Evolutionary conservation across 257 asterid genomes (phyloP), one percentile per base, ranked within the genome.

Genomic region (Datura wrightii): DNA sequence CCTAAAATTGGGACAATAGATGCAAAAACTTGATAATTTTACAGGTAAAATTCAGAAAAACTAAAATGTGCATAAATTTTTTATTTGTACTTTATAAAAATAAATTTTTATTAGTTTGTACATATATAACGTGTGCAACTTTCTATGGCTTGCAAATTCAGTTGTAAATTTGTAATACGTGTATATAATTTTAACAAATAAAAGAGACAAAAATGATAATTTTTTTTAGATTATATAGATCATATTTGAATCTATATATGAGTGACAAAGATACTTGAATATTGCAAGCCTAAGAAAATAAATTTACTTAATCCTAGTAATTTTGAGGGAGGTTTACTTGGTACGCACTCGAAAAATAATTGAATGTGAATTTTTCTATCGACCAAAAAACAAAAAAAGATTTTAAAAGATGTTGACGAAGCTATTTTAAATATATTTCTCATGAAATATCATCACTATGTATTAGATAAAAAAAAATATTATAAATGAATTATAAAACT

Each of bases 131-230:
- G 19, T 66, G 5, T 66, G 74, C 10, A 69, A 39, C 52, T 39
- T 69, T 69, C 16, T 11, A 72, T 72, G 58, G 80, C 80, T 50
- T 72, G 80, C 80, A 72, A 72, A 44, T 41, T 72, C 11, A 58
- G 58, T 72, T 19, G 37, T 46, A 46, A 72, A 10, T 72, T n/a
- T n/a, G 41, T 39, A 69, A 4, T 39, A 67, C 52, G 7, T 67
- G 76, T 67, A 37, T 67, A 50, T 67, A 67, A 67, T 39, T 34
- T 46, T 8, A 66, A 39, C 34, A 69, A 15, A 37, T 36, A 39
- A 69, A 16, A 8, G 53, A 41, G 31, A 4, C 13, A 7, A 39
- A 39, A 66, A 34, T 0, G 2, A 66, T 66, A 36, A 13, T 0
- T 24, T 24, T 24, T 24, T 24, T 66, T 66, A 13, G 16, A 24